phyloP scores from a whole-genome alignment of 163 green algal genomes.

The Scenedesmus sp. region DNA sequence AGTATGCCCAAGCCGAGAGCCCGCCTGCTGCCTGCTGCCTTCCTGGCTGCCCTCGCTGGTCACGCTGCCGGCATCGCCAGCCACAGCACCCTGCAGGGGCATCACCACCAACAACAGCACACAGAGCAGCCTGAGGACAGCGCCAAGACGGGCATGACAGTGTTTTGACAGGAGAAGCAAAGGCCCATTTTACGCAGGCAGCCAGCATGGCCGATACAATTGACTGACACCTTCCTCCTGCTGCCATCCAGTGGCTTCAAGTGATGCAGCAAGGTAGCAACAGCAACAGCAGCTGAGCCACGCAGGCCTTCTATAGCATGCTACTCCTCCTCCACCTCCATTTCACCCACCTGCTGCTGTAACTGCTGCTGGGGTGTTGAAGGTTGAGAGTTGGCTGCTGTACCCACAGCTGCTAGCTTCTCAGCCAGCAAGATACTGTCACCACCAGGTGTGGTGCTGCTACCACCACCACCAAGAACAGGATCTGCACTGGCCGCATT shows the following conservation, averaged over 20 bases:
- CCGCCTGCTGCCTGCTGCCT: background rate
- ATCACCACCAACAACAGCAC: background rate
- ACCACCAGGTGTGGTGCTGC: background rate
- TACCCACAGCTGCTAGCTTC: background rate
- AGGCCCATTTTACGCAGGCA: background rate
- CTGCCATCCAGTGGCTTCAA: background rate
- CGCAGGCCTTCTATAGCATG: background rate
- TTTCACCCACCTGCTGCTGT: background rate
- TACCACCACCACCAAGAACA: background rate
- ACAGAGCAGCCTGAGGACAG: background rate
- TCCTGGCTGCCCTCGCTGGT: conserved; percentile 40
- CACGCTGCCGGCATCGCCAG: conserved; percentile 7
- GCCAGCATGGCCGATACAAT: too few relatives aligned
- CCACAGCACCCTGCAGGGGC: background rate
- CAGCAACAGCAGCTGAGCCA: background rate
- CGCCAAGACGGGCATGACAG: background rate
- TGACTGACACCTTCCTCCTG: too few relatives aligned
- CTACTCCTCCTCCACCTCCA: background rate
- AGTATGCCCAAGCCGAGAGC: background rate
- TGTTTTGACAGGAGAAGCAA: background rate
- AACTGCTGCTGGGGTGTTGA: background rate
- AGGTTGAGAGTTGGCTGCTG: background rate
- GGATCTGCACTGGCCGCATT: background rate
- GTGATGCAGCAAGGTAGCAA: background rate
- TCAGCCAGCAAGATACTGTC: background rate